These are phyloP conservation scores for Zhuliangozyma blackwelliae DNA, from an alignment of 1,139 yeast genomes.

Conservation along the genomic window DNA sequence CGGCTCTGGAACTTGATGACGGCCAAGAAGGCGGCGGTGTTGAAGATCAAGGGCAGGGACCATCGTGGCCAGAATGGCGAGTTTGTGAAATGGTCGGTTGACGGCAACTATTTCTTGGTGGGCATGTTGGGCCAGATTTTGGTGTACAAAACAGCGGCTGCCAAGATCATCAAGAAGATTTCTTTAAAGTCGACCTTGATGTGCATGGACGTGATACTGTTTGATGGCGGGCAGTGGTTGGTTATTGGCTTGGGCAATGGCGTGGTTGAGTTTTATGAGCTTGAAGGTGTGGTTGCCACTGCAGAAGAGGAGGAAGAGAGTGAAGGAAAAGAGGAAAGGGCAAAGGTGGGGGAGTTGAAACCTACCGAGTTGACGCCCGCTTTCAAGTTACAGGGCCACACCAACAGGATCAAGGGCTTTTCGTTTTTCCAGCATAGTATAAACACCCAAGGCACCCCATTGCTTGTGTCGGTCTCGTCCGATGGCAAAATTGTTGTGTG, in stretches of 20 bases:
- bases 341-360: conserved; percentile 23
- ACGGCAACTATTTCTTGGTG: conserved; percentile 69
- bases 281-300: conserved; percentile 19
- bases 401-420: conserved; percentile 79
- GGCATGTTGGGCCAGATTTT: conserved; percentile 65
- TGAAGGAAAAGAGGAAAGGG: conserved; percentile 18
- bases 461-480: conserved; percentile 78
- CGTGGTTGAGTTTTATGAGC: conserved; percentile 51
- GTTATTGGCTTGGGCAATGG: conserved; percentile 75
- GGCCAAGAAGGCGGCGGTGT: conserved; percentile 86
- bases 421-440: conserved; percentile 35
- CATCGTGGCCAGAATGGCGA: conserved; percentile 64
- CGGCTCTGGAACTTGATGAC: conserved; percentile 96
- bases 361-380: conserved; percentile 39
- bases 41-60: conserved; percentile 67
- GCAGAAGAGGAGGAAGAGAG: conserved; percentile 11
- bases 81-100: conserved; percentile 57
- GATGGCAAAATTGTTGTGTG: conserved; percentile 93
- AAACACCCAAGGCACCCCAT: conserved; percentile 30
- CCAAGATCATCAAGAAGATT: conserved; percentile 51
- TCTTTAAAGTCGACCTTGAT: conserved; percentile 58
- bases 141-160: conserved; percentile 62
- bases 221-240: conserved; percentile 51
- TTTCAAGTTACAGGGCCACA: conserved; percentile 71
- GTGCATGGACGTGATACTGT: conserved; percentile 52